Evolutionary conservation across 768 basidiomycete genomes (phyloP).

Genomic region (Boletus fagicola): DNA sequence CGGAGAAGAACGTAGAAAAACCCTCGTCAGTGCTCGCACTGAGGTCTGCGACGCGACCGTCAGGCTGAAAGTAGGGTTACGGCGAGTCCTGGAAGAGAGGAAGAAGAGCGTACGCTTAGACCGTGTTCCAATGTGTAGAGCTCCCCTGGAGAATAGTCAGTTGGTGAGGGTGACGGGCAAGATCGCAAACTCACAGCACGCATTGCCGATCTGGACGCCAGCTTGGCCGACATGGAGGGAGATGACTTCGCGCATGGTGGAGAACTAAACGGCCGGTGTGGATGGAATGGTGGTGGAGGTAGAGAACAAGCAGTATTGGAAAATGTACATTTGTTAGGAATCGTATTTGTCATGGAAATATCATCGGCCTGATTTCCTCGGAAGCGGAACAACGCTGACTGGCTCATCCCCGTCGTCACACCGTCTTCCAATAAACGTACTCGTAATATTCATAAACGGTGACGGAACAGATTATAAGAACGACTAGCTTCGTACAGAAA

Average conservation of each 20-base stretch:
- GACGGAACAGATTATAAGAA: constrained; percentile 29
- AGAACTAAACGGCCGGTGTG: constrained; percentile 9
- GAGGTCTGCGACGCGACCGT: constrained; percentile 80
- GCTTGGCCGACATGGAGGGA: constrained; percentile 97
- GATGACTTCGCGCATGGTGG: constrained; percentile 86
- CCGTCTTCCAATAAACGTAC: constrained; percentile 12
- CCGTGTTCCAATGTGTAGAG: constrained; percentile 98
- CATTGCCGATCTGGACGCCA: constrained; percentile 92
- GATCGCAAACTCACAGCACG: constrained; percentile 72
- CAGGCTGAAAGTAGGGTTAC: constrained; percentile 55
- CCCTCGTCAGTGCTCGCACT: constrained; percentile 62
- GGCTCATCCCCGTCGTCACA: no score
- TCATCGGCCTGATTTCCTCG: constrained; percentile 5
- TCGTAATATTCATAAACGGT: constrained; percentile 37
- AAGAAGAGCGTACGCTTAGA: constrained; percentile 66
- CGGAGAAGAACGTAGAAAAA: constrained; percentile 98
- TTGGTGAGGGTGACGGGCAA: constrained; percentile 3
- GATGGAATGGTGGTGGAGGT: constrained; percentile 12
- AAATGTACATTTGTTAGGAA: constrained; percentile 11
- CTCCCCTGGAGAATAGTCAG: constrained; percentile 63
- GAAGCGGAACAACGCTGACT: background rate
- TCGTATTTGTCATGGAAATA: constrained; percentile 28
- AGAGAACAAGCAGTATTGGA: constrained; percentile 8
- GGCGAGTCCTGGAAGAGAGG: constrained; percentile 7
- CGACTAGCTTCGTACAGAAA: constrained; percentile 29